These are phyloP conservation scores for Arachis monticola DNA, from an alignment of 331 rosid species.

Conservation along the genomic window DNA sequence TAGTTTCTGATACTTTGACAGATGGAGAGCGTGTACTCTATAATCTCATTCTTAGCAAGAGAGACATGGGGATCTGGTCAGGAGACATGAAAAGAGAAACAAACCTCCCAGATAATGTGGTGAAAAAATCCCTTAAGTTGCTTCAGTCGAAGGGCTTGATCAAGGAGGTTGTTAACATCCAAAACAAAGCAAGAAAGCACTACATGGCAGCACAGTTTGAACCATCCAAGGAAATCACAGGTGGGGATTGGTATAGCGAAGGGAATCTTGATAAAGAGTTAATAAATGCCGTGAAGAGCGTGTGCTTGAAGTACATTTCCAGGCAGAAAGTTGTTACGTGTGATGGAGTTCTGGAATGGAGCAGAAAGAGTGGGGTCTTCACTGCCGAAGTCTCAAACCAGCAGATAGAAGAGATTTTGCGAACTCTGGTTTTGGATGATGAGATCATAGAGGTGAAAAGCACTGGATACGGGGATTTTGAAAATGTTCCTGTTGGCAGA, in stretches of 20 bases:
- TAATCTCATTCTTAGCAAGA: conserved; percentile 57
- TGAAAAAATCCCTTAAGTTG: conserved; percentile 51
- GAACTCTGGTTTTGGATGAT: conserved; percentile 66
- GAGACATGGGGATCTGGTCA: conserved; percentile 67
- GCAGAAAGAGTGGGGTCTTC: conserved; percentile 37
- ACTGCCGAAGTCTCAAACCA: conserved; percentile 41
- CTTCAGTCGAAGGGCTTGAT: conserved; percentile 25
- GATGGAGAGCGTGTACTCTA: conserved; percentile 56
- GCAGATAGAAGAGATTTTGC: conserved; percentile 65
- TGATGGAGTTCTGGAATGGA: conserved; percentile 47
- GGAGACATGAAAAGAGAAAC: conserved; percentile 62
- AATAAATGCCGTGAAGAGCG: conserved; percentile 49
- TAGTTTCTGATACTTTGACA: conserved; percentile 45
- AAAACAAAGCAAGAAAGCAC: conserved; percentile 69
- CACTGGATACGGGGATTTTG: conserved; percentile 60
- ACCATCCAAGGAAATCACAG: conserved; percentile 73
- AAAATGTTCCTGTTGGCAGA: conserved; percentile 58
- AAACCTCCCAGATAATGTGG: conserved; percentile 49
- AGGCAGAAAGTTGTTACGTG: conserved; percentile 53
- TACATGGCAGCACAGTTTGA: conserved; percentile 72
- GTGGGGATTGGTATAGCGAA: conserved; percentile 70
- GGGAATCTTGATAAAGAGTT: conserved; percentile 60
- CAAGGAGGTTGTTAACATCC: conserved; percentile 66
- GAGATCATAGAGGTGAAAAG: conserved; percentile 61
- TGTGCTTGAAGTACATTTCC: conserved; percentile 48